These are phyloP conservation scores for Colletotrichum aenigma DNA, from an alignment of 2,329 filamentous ascomycete species.

Conservation along the genomic window DNA sequence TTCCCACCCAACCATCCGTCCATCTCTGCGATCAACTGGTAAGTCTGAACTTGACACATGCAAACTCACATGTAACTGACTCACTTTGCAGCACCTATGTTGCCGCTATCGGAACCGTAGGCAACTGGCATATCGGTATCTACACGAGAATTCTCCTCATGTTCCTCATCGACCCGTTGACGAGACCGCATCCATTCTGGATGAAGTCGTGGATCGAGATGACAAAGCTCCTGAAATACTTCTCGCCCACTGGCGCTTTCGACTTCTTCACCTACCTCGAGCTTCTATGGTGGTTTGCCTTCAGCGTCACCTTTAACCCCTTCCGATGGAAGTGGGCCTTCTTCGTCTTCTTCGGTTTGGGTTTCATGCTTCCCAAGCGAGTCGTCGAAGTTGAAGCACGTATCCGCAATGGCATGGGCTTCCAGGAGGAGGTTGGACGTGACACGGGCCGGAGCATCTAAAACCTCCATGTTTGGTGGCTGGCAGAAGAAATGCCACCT, in stretches of 20 bases:
- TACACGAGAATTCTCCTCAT: slow-evolving; percentile 86
- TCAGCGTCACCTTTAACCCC: slow-evolving; percentile 79
- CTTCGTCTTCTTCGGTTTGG: slow-evolving; percentile 82
- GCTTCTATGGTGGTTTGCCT: slow-evolving; percentile 84
- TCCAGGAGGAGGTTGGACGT: slow-evolving; percentile 28
- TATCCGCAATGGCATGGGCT: slow-evolving; percentile 57
- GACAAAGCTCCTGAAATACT: slow-evolving; percentile 72
- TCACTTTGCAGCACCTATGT: slow-evolving; percentile 71
- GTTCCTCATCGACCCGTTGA: slow-evolving; percentile 81
- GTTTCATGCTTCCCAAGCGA: slow-evolving; percentile 65
- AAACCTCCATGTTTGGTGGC: neutral
- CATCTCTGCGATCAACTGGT: slow-evolving; percentile 77
- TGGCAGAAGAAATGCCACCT: neutral
- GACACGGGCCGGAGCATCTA: slow-evolving; percentile 38
- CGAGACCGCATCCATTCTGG: slow-evolving; percentile 72
- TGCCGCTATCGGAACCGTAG: slow-evolving; percentile 79
- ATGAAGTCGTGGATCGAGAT: slow-evolving; percentile 90
- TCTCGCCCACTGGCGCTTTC: slow-evolving; percentile 76
- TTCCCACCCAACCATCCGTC: slow-evolving; percentile 78
- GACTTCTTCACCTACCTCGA: slow-evolving; percentile 92
- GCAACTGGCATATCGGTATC: slow-evolving; percentile 89
- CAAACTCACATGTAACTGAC: neutral
- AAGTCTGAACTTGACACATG: neutral
- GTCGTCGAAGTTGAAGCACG: slow-evolving; percentile 71
- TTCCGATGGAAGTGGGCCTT: slow-evolving; percentile 90